Conservation (phyloP, 345 rosid genomes). For the Excoecaria cochinchinensis region DNA sequence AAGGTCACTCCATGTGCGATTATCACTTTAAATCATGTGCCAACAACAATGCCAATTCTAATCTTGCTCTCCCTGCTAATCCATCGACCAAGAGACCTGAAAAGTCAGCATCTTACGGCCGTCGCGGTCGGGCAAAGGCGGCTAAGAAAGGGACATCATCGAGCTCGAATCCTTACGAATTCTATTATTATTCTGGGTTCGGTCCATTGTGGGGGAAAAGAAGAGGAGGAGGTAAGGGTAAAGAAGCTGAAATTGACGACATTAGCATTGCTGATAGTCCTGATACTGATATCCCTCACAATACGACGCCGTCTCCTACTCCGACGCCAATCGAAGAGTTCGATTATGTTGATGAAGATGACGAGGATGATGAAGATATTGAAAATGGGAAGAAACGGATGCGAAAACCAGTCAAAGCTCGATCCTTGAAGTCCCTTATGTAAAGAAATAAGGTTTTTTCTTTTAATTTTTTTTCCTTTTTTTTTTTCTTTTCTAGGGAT, state of each 20-base stretch:
- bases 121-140: slow-evolving; percentile 45
- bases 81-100: slow-evolving; percentile 18
- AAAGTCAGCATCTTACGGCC: slow-evolving; percentile 21
- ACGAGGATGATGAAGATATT: slow-evolving; percentile 27
- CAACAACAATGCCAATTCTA: too few species aligned
- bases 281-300: background rate
- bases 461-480: slow-evolving; percentile 7
- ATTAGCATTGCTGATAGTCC: background rate
- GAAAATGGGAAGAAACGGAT: slow-evolving; percentile 52
- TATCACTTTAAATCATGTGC: slow-evolving; percentile 12
- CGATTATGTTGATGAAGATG: slow-evolving; percentile 41
- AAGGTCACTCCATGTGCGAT: slow-evolving; percentile 27
- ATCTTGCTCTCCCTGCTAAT: background rate
- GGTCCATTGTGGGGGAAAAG: slow-evolving; percentile 85
- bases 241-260: slow-evolving; percentile 5
- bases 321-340: slow-evolving; percentile 29
- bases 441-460: slow-evolving; percentile 28
- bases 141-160: slow-evolving; percentile 37
- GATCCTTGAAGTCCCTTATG: slow-evolving; percentile 93
- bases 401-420: slow-evolving; percentile 80
- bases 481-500: slow-evolving; percentile 1
- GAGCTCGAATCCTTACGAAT: slow-evolving; percentile 58
- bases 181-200: slow-evolving; percentile 92
- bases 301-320: slow-evolving; percentile 28
- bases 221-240: slow-evolving; percentile 35